Evolutionary conservation across 352 stramenopile species (phyloP), one percentile per base, ranked within the genome.

Genomic region (Phytophthora capsici): DNA sequence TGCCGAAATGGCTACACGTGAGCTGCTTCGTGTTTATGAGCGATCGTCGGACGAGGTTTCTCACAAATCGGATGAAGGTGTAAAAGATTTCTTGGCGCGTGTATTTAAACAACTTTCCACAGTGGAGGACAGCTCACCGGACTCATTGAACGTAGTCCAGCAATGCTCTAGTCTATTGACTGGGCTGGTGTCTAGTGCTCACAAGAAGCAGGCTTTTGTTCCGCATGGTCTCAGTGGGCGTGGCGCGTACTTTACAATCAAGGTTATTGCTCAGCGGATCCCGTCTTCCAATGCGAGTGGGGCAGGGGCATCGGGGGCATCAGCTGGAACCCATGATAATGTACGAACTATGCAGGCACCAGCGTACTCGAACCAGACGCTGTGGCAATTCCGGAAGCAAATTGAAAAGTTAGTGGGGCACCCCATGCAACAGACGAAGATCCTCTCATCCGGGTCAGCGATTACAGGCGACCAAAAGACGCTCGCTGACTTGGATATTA

Each of bases 391-490:
- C 14, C 79, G 86, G 8, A 86, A 90, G 56, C 80, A 92, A 28
- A 71, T 96, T 17, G 88, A 96, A 67, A 78, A 79, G 47, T 53
- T 90, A 0, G 65, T 93, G 17, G 70, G 71, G 0, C 88, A 96
- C 57, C 82, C 88, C 1, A 77, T 91, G 58, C 77, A 90, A 46
- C 88, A 95, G 54, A 93, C 77, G 4, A 96, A 96, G 56, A 86
- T 96, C 9, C 67, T 96, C 2, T 88, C 71, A 19, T 75, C 75
- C 44, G 86, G 88, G 14, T 79, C 80, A 8, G 74, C 85, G 1
- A 71, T 96, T 19, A 84, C 82, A 16, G 86, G 86, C 9, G 88
- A 96, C 41, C 61, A 87, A 34, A 96, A 96, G 63, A 94, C 86
- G 22, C 66, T 95, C 3, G 75, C 78, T 26, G 86, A 96, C n/a